These are phyloP conservation scores for Cercophora newfieldiana DNA, from an alignment of 495 filamentous ascomycete genomes.

Conservation along the genomic window DNA sequence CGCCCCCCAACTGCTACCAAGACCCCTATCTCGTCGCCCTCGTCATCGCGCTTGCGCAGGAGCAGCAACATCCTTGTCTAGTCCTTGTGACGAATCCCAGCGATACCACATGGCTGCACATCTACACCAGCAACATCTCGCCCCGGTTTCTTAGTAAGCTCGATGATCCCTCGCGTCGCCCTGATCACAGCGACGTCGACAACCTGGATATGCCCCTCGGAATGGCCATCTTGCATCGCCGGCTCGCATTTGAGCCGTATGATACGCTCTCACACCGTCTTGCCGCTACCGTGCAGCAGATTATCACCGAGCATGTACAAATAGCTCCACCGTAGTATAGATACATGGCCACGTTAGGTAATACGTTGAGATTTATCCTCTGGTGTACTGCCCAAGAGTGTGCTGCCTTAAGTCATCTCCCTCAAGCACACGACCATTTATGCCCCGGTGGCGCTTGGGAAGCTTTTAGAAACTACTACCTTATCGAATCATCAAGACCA, in stretches of 20 bases:
- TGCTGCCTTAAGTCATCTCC: too few relatives aligned
- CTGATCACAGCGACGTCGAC: neutral
- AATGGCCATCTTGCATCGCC: neutral
- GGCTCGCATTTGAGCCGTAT: conserved; percentile 2
- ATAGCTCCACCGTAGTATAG: too few relatives aligned
- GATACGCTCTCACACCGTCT: neutral
- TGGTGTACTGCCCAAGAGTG: too few relatives aligned
- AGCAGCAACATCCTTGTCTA: neutral
- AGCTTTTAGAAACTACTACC: too few relatives aligned
- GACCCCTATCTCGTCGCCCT: neutral
- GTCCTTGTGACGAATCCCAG: neutral
- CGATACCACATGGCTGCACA: neutral
- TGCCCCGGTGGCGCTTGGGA: too few relatives aligned
- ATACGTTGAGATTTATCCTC: too few relatives aligned
- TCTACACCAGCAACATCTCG: conserved; percentile 5
- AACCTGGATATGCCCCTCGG: neutral
- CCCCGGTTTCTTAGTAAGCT: neutral
- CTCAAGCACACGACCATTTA: too few relatives aligned
- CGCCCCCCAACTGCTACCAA: neutral
- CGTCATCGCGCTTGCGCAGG: neutral
- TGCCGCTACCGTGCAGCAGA: neutral
- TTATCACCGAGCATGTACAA: too few relatives aligned
- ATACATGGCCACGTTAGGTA: too few relatives aligned
- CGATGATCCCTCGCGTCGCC: neutral
- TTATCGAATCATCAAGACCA: too few relatives aligned